phyloP scores from a whole-genome alignment of 1,284 basidiomycete genomes.

The Trichosporon ovoides region DNA sequence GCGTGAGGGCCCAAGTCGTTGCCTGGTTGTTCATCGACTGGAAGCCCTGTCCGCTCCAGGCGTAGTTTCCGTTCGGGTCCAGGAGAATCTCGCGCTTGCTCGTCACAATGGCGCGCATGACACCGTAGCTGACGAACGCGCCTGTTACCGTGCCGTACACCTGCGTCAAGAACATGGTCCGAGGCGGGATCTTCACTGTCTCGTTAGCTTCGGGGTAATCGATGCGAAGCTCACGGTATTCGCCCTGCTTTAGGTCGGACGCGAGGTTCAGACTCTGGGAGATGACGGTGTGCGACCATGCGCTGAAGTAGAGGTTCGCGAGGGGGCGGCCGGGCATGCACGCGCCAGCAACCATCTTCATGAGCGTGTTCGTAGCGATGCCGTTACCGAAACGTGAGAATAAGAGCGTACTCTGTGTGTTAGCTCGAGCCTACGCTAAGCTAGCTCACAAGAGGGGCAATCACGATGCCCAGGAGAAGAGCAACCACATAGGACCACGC shows the following conservation, averaged over 20 bases:
- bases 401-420: slow-evolving; percentile 18
- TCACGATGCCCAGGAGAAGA: slow-evolving; percentile 19
- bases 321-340: slow-evolving; percentile 25
- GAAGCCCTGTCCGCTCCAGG: slow-evolving; percentile 18
- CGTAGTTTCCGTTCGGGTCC: slow-evolving; percentile 16
- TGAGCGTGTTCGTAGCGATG: slow-evolving; percentile 25
- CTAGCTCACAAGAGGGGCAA: slow-evolving; percentile 25
- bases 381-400: slow-evolving; percentile 26
- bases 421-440: not conserved
- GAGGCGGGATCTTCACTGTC: slow-evolving; percentile 31
- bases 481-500: slow-evolving; percentile 25
- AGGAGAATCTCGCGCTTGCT: slow-evolving; percentile 26
- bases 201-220: slow-evolving; percentile 7
- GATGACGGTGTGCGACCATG: slow-evolving; percentile 25
- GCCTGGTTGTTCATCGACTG: slow-evolving; percentile 20
- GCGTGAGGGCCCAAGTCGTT: slow-evolving; percentile 23
- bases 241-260: slow-evolving; percentile 25
- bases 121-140: slow-evolving; percentile 30
- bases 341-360: slow-evolving; percentile 26
- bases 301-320: slow-evolving; percentile 27
- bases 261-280: slow-evolving; percentile 20
- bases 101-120: slow-evolving; percentile 27
- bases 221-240: slow-evolving; percentile 14
- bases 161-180: slow-evolving; percentile 27
- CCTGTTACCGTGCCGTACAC: slow-evolving; percentile 29